Evolutionary conservation across 2,329 filamentous ascomycete genomes (phyloP).

Genomic region (Aquanectria penicillioides): DNA sequence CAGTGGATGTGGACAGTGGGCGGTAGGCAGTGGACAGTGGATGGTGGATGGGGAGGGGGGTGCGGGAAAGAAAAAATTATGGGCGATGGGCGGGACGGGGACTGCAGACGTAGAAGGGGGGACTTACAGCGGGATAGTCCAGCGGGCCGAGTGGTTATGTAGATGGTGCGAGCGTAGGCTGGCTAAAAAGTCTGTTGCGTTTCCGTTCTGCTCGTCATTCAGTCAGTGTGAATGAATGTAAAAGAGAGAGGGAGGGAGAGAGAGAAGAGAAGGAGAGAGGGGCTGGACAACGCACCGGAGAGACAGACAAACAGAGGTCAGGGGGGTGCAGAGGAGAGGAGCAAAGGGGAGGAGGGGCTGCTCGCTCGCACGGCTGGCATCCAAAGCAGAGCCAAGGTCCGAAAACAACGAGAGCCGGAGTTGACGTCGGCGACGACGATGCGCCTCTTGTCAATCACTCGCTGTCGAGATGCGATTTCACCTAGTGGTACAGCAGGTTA

Average conservation of each 20-base stretch:
- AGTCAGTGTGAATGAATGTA: not conserved
- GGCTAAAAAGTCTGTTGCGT: conserved; percentile 1
- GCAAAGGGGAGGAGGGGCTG: conserved; percentile 13
- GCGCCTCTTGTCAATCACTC: conserved; percentile 6
- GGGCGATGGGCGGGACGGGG: conserved; percentile 22
- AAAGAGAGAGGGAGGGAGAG: not conserved
- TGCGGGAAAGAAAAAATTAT: conserved; percentile 28
- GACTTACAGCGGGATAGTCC: conserved; percentile 22
- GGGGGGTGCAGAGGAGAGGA: conserved; percentile 10
- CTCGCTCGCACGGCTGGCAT: conserved; percentile 8
- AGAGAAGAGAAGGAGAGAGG: conserved; percentile 13
- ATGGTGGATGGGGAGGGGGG: conserved; percentile 19
- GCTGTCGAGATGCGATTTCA: conserved; percentile 4
- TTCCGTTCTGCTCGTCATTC: not conserved
- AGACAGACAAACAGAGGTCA: conserved; percentile 6
- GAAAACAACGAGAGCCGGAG: not conserved
- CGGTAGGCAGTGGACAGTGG: not conserved
- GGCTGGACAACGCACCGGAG: conserved; percentile 20
- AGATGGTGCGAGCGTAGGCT: not conserved
- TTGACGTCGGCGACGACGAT: conserved; percentile 5
- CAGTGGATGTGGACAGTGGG: too few relatives aligned
- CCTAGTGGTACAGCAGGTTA: conserved; percentile 1
- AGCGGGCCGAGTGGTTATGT: conserved; percentile 15
- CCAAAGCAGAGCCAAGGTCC: not conserved
- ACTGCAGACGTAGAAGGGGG: conserved; percentile 8